Evolutionary conservation across 352 stramenopile species (phyloP), one percentile per base, ranked within the genome.

Genomic region (Pythium coloratum): DNA sequence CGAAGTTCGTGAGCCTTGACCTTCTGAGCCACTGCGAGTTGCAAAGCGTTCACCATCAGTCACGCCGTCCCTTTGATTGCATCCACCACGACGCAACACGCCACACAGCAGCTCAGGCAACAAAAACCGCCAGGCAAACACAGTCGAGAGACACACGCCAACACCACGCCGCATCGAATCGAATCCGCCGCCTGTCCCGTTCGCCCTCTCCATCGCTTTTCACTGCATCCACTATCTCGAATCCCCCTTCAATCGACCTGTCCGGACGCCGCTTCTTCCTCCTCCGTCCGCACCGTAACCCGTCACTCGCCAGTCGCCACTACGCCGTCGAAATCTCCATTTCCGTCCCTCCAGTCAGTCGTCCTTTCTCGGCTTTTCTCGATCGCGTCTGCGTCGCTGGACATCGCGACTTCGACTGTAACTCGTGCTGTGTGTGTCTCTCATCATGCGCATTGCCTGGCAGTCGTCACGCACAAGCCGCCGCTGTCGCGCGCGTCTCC

Each of bases 1-100:
- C 97, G 90, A 62, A 99, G 93, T 90, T 99, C 96, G 86, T 99
- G 92, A 81, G 97, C 97, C 87, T 99, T 99, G 69, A 99, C 95
- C 67, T 75, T 76, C 55, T 88, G 98, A 73, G 42, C 65, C 38
- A 59, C 54, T 72, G 69, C 30, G 76, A 57, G 28, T 53, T 53
- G 18, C 61, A 65, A 65, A 67, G 56, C 24, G 24, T 60, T 76
- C 67, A 82, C 40, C 6, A 28, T 54, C 49, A 66, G 36, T 66
- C 49, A 30, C 24, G 28, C 32, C 24, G 47, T 65, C 20, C 47
- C 28, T 40, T 44, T 18, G 28, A 30, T 30, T 30, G 28, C 36
- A 47, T 47, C 12, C 40, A 47, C 40, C 40, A 47, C 20, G n/a
- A 24, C 13, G 6, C 18, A 2, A 53, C 46, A 32, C 20, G 46